These are phyloP conservation scores for Ascochyta rabiei DNA, from an alignment of 2,329 filamentous ascomycete genomes.

Conservation along the genomic window DNA sequence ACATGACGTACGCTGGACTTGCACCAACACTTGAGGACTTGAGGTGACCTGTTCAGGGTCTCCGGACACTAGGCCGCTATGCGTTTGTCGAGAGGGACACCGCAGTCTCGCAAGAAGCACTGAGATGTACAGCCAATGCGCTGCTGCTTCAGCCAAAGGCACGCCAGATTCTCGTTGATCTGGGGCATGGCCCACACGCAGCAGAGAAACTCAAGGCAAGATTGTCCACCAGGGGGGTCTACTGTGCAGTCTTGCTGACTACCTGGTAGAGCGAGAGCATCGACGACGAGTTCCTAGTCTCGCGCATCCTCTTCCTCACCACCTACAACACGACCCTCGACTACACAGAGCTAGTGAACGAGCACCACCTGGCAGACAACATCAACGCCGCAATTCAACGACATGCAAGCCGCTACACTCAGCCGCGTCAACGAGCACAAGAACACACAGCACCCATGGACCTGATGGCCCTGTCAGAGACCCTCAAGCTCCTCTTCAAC, in stretches of 20 bases:
- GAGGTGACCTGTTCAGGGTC: conserved; percentile 62
- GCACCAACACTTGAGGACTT: neutral
- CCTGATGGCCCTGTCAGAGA: conserved; percentile 81
- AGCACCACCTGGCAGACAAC: conserved; percentile 69
- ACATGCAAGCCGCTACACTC: conserved; percentile 61
- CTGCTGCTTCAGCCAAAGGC: conserved; percentile 72
- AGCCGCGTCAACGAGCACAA: conserved; percentile 32
- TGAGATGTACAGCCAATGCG: conserved; percentile 85
- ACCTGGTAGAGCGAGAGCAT: conserved; percentile 64
- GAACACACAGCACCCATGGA: conserved; percentile 64
- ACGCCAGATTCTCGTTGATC: conserved; percentile 74
- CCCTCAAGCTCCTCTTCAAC: conserved; percentile 88
- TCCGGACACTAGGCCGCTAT: conserved; percentile 73
- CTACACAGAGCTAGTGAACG: conserved; percentile 67
- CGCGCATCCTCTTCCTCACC: conserved; percentile 78
- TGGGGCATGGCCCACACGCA: conserved; percentile 70
- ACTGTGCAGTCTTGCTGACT: neutral
- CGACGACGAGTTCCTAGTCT: conserved; percentile 85
- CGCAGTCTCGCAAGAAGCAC: conserved; percentile 69
- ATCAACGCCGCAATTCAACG: conserved; percentile 72
- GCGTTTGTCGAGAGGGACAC: conserved; percentile 71
- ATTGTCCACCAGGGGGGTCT: neutral
- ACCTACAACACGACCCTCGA: conserved; percentile 78
- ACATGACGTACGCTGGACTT: conserved; percentile 62
- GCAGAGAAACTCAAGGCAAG: conserved; percentile 70